These are phyloP conservation scores for Plasmodium billcollinsi DNA, from an alignment of 169 alveolate genomes.

Conservation along the genomic window DNA sequence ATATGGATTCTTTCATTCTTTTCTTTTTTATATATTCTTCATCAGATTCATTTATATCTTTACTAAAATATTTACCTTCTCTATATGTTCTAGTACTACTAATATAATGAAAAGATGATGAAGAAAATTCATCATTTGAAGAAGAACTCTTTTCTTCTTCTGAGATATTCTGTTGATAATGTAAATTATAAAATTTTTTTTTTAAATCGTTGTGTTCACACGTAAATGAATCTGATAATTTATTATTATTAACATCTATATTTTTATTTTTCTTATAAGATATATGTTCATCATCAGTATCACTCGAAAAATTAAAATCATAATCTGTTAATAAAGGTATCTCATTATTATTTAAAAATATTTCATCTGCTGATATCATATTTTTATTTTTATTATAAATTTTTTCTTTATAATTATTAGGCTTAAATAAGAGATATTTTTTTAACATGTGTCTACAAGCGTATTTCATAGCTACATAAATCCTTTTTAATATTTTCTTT, in stretches of 20 bases:
- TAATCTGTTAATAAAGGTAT: conserved; percentile 39
- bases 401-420: neutral
- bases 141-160: neutral
- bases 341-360: neutral
- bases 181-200: conserved; percentile 2
- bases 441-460: conserved; percentile 20
- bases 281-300: neutral
- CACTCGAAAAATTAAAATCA: conserved; percentile 16
- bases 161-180: neutral
- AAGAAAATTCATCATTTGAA: conserved; percentile 8
- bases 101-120: neutral
- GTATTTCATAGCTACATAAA: conserved; percentile 59
- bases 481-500: conserved; percentile 13
- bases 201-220: neutral
- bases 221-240: neutral
- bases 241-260: too few species aligned
- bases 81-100: neutral
- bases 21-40: conserved; percentile 51
- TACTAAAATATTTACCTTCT: neutral
- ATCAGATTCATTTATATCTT: conserved; percentile 10
- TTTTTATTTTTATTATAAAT: neutral
- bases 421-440: conserved; percentile 35
- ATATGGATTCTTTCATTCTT: conserved; percentile 32
- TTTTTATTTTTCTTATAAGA: neutral
- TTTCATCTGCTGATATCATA: conserved; percentile 8